Evolutionary conservation across 1,139 yeast species (phyloP), one percentile per base, ranked within the genome.

Genomic region (Nadsonia starkeyi-henricii): DNA sequence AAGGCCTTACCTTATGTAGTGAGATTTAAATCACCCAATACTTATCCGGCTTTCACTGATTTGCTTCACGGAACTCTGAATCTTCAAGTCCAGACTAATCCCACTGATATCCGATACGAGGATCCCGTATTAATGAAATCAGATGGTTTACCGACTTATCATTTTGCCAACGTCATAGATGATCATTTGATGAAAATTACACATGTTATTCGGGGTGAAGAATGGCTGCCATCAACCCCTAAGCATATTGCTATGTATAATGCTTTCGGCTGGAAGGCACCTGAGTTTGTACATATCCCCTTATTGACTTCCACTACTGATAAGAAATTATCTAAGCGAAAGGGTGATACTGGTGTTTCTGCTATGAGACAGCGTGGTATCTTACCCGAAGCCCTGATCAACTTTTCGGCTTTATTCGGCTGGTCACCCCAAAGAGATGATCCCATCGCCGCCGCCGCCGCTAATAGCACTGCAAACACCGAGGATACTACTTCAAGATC

Each of bases 221-320:
- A 91, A 63, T 93, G 99, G 99, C 69, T 91, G 9, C 82, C 95
- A 1, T 85, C 97, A 0, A 91, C 98, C 0, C 96, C 97, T 2
- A 91, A 89, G 56, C 99, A 91, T 60, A 72, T 86, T 45, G 93
- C 96, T 0, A 65, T 91, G 51, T 93, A 91, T 60, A 58, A 73
- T 20, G 95, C 96, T 0, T 81, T 91, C 62, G 91, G 88, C 0
- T 89, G 96, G 97, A 56, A 61, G 0, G 78, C 85, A 0, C 98
- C 99, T 0, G 59, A 71, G 30, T 93, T 78, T 61, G 73, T 83
- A n/a, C 99, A 91, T 62, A 83, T 91, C 45, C 98, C 99, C 0
- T 67, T 91, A 41, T 66, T 91, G 52, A 88, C 96, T 0, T 77
- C 88, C 3, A 60, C 72, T 21, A 66, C 65, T 23, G 95, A 88